Percentiles rank a stretch among this genome's conserved stretches.
These are phyloP conservation scores for Dictyostelium brefeldianum DNA, from an alignment of 78 protist species.

Conservation along the genomic window DNA sequence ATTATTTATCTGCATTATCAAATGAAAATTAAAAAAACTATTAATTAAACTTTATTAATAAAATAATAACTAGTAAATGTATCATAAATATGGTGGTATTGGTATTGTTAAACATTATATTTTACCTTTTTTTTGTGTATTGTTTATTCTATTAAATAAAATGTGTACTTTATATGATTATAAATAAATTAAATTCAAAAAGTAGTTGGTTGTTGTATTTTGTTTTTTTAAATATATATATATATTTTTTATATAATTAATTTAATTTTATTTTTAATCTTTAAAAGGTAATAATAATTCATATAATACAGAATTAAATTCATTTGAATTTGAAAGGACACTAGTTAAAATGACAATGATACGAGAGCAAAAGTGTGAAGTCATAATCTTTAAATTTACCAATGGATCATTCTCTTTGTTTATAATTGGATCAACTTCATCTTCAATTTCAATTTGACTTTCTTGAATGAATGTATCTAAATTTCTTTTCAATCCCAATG, in stretches of 20 bases:
- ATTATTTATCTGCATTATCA: too few species aligned
- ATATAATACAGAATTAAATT: neutral
- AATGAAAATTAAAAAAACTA: too few species aligned
- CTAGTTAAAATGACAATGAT: conserved; percentile 12
- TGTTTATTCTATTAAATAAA: too few species aligned
- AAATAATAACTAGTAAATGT: too few species aligned
- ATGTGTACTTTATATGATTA: too few species aligned
- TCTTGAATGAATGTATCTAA: neutral
- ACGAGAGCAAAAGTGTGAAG: neutral
- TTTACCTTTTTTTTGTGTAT: too few species aligned
- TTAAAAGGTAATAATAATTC: conserved; percentile 20
- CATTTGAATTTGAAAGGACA: neutral
- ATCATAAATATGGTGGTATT: too few species aligned
- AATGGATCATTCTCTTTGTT: neutral
- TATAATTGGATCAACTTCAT: conserved; percentile 5
- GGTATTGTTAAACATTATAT: too few species aligned
- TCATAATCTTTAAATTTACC: conserved; percentile 22
- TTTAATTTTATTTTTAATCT: too few species aligned
- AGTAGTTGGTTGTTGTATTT: too few species aligned
- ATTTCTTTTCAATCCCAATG: neutral
- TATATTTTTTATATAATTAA: neutral
- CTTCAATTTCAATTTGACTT: neutral
- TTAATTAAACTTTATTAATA: too few species aligned
- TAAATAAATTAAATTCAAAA: too few species aligned
- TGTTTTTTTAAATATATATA: neutral